These are phyloP conservation scores for Bryoglossum gracile DNA, from an alignment of 495 filamentous ascomycete species.

Conservation along the genomic window DNA sequence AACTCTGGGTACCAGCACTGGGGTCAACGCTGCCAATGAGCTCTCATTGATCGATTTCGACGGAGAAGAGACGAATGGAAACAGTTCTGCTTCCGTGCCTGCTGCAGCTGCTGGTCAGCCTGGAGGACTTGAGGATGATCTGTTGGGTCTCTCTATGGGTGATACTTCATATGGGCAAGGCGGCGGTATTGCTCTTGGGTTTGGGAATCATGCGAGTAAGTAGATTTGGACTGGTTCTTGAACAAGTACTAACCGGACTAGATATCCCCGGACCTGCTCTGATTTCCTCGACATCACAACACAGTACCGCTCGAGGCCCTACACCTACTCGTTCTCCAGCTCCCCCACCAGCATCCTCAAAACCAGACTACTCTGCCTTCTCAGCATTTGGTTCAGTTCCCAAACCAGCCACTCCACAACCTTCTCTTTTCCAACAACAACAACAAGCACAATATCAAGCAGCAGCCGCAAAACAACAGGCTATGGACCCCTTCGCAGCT, in stretches of 20 bases:
- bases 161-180: conserved; percentile 54
- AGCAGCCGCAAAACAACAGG: conserved; percentile 29
- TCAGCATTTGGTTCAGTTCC: conserved; percentile 41
- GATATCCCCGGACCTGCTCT: conserved; percentile 41
- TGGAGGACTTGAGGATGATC: conserved; percentile 43
- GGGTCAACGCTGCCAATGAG: conserved; percentile 72
- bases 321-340: conserved; percentile 30
- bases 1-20: conserved; percentile 64
- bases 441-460: conserved; percentile 31
- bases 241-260: conserved; percentile 15
- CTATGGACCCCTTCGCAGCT: conserved; percentile 64
- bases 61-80: conserved; percentile 53
- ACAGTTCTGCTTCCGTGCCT: conserved; percentile 29
- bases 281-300: conserved; percentile 54
- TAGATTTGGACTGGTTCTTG: background rate
- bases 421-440: conserved; percentile 32
- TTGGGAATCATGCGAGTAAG: conserved; percentile 60
- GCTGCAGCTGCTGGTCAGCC: conserved; percentile 23
- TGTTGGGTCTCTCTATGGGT: conserved; percentile 45
- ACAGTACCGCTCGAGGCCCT: conserved; percentile 42
- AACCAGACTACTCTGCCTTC: conserved; percentile 57
- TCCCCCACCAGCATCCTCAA: conserved; percentile 16
- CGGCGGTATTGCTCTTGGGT: conserved; percentile 82
- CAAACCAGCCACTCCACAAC: conserved; percentile 41
- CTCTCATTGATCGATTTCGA: conserved; percentile 91